Evolutionary conservation across 345 rosid species (phyloP), one percentile per base, ranked within the genome.

Genomic region (Linum tenue): DNA sequence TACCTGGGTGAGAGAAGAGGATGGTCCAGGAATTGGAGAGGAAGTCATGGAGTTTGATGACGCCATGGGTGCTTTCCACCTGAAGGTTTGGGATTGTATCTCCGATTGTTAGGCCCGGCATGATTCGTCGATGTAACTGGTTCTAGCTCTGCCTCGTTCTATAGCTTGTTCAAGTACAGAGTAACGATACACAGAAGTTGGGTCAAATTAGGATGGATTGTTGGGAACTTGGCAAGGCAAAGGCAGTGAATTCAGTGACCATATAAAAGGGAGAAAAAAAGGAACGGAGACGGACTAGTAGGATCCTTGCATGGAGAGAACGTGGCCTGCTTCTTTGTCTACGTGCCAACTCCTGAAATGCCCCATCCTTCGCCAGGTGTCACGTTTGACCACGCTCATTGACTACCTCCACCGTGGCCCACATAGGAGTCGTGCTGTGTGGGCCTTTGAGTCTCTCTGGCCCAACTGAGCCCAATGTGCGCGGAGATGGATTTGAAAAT

Each of bases 1-100:
- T 3, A 83, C 88, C 86, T 5, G 96, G 89, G 62, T 86, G 97
- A 15, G 95, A 90, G 83, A 88, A 94, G 70, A 86, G 81, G 74
- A 88, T 71, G 73, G 95, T 81, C 95, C 91, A 89, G 44, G 62
- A 59, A 75, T 77, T 48, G 11, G 63, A 60, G 2, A 85, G 62
- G 79, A 62, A 83, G 76, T 84, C 90, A 74, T 91, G 82, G 40
- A 91, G 86, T 79, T 77, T 86, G 79, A 84, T 59, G 55, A 76
- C 79, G 57, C 84, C 85, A 37, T 77, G 89, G 44, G 94, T 86
- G 67, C 86, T 86, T 69, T 81, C 78, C 8, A 88, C 87, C 66
- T 79, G 70, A 11, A 88, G 92, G 73, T 88, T 80, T 37, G 95
- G 97, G 44, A 88, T 67, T 1, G 79, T 81, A 73, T 89, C 92